Conservation (phyloP, 148 eudicot genomes). For the Amaranthus palmeri region DNA sequence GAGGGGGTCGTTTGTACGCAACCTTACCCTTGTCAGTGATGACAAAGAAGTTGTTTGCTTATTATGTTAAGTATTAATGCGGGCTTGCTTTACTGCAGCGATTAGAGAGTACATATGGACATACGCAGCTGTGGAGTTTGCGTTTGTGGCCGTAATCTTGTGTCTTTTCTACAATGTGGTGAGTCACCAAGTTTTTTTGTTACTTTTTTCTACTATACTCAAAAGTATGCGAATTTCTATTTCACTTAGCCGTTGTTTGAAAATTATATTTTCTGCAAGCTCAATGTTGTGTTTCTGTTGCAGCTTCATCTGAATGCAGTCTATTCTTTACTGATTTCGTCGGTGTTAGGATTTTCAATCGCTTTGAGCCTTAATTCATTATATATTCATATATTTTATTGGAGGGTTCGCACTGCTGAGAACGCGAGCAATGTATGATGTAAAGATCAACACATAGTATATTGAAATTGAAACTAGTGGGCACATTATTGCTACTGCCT, state of each 20-base stretch:
- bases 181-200: slow-evolving; percentile 4
- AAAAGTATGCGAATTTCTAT: background rate
- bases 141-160: slow-evolving; percentile 57
- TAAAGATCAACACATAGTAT: too few species aligned
- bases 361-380: slow-evolving; percentile 56
- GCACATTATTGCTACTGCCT: too few species aligned
- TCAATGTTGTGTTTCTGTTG: slow-evolving; percentile 22
- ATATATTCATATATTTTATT: slow-evolving; percentile 44
- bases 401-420: slow-evolving; percentile 51
- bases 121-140: slow-evolving; percentile 87
- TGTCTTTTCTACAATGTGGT: slow-evolving; percentile 64
- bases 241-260: background rate
- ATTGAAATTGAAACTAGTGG: too few species aligned
- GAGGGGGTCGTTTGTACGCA: too few species aligned
- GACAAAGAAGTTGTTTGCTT: background rate
- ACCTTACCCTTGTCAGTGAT: too few species aligned
- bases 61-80: background rate
- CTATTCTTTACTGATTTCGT: slow-evolving; percentile 54
- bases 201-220: background rate
- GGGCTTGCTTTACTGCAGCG: slow-evolving; percentile 49
- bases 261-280: background rate
- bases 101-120: slow-evolving; percentile 84
- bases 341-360: slow-evolving; percentile 60
- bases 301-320: slow-evolving; percentile 66
- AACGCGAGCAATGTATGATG: slow-evolving; percentile 34